Evolutionary conservation across 2,329 filamentous ascomycete species (phyloP).

Genomic region (Ustilaginoidea virens): DNA sequence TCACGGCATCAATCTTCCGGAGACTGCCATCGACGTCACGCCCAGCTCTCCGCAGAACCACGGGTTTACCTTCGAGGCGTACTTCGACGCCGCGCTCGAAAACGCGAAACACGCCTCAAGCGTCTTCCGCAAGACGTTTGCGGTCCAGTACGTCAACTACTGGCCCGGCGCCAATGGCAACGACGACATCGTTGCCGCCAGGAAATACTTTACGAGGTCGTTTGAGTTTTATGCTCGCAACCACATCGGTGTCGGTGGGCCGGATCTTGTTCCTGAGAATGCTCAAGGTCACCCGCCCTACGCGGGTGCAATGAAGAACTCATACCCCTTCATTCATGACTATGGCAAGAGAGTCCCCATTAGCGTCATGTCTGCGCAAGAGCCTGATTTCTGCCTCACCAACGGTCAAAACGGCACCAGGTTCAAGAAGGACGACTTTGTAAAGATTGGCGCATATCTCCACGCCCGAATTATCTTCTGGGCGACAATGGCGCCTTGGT

Average conservation of each 20-base stretch:
- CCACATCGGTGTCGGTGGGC: constrained; percentile 7
- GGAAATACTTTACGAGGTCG: constrained; percentile 1
- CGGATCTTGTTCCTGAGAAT: constrained; percentile 6
- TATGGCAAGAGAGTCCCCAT: constrained; percentile 2
- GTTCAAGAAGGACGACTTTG: constrained; percentile 8
- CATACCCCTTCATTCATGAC: constrained; percentile 6
- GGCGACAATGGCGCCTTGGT: not conserved
- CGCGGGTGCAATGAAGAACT: constrained; percentile 5
- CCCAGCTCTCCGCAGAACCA: constrained; percentile 2
- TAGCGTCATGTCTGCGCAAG: not conserved
- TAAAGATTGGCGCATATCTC: constrained; percentile 5
- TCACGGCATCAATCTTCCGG: constrained; percentile 8
- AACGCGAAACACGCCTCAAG: constrained; percentile 5
- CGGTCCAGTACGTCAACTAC: constrained; percentile 10
- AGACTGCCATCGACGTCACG: constrained; percentile 7
- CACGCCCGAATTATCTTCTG: constrained; percentile 3
- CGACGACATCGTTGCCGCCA: constrained; percentile 6
- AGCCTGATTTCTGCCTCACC: constrained; percentile 1
- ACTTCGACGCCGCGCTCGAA: constrained; percentile 6
- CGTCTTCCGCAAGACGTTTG: constrained; percentile 7
- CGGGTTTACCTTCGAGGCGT: constrained; percentile 4
- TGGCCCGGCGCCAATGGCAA: constrained; percentile 9
- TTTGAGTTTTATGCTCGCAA: constrained; percentile 7
- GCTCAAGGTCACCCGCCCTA: too few relatives aligned
- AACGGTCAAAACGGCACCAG: constrained; percentile 3